Percentiles rank a stretch among this genome's conserved stretches.
These are phyloP conservation scores for Cryphonectria parasitica DNA, from an alignment of 2,329 filamentous ascomycete species.

Conservation along the genomic window DNA sequence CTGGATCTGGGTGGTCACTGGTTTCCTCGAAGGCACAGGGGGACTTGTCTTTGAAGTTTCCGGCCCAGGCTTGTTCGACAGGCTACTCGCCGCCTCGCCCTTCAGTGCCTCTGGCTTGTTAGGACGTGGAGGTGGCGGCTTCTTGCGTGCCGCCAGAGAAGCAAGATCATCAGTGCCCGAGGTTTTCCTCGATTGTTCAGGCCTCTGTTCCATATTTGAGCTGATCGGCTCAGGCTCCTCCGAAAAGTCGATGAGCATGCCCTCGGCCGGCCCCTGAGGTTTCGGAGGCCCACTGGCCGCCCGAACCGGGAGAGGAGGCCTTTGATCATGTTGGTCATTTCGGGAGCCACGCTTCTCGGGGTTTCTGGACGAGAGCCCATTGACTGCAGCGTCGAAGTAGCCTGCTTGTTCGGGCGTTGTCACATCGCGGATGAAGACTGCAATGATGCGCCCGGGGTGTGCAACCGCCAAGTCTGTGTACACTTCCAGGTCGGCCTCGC, in stretches of 20 bases:
- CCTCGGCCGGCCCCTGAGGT: constrained; percentile 50
- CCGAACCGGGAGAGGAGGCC: constrained; percentile 43
- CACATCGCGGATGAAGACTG: constrained; percentile 93
- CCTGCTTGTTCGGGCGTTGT: constrained; percentile 74
- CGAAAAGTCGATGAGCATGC: constrained; percentile 64
- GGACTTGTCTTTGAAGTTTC: constrained; percentile 35
- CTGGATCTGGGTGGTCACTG: constrained; percentile 32
- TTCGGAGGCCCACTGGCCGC: constrained; percentile 33
- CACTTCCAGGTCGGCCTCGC: constrained; percentile 94
- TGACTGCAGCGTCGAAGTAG: constrained; percentile 73
- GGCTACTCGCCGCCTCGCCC: constrained; percentile 43
- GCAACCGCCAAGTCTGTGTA: constrained; percentile 91
- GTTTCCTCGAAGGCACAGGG: constrained; percentile 43
- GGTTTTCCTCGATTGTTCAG: constrained; percentile 36
- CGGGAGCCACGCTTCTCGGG: constrained; percentile 32
- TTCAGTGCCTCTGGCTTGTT: constrained; percentile 61
- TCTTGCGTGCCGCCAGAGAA: constrained; percentile 35
- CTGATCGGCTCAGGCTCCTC: constrained; percentile 51
- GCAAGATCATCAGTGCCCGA: constrained; percentile 15
- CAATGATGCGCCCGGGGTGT: constrained; percentile 81
- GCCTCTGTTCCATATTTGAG: constrained; percentile 40
- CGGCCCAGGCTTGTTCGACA: constrained; percentile 28
- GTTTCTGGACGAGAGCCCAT: constrained; percentile 35
- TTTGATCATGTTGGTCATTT: constrained; percentile 30
- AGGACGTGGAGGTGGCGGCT: constrained; percentile 57